Evolutionary conservation across 2,329 filamentous ascomycete species (phyloP).

Genomic region (Colletotrichum tropicicola): DNA sequence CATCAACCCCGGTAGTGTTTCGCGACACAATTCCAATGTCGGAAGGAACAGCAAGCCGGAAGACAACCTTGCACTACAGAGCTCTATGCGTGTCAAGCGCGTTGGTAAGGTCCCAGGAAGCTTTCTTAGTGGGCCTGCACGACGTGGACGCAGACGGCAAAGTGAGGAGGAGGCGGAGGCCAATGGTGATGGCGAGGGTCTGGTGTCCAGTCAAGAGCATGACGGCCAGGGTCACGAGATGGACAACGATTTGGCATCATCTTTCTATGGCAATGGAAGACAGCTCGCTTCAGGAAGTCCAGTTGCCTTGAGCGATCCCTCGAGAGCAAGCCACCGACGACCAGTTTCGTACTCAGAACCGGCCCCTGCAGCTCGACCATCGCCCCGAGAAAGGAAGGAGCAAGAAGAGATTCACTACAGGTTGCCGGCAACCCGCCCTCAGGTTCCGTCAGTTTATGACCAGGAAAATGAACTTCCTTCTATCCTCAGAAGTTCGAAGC

Average conservation of each 20-base stretch:
- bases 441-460: slow-evolving; percentile 72
- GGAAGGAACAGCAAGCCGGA: slow-evolving; percentile 59
- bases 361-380: slow-evolving; percentile 41
- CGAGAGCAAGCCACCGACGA: slow-evolving; percentile 51
- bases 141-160: slow-evolving; percentile 74
- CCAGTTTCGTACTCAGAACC: slow-evolving; percentile 48
- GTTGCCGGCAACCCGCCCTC: slow-evolving; percentile 62
- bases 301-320: slow-evolving; percentile 56
- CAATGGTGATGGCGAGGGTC: slow-evolving; percentile 51
- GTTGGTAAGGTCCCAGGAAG: slow-evolving; percentile 79
- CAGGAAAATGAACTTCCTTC: slow-evolving; percentile 86
- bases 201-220: slow-evolving; percentile 50
- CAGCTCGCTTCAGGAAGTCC: slow-evolving; percentile 69
- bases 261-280: slow-evolving; percentile 54
- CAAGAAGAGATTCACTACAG: slow-evolving; percentile 59
- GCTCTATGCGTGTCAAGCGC: slow-evolving; percentile 81
- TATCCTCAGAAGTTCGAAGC: slow-evolving; percentile 71
- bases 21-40: slow-evolving; percentile 60
- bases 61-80: slow-evolving; percentile 73
- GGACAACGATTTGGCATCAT: slow-evolving; percentile 50
- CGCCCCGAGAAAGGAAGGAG: slow-evolving; percentile 45
- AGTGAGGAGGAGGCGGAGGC: slow-evolving; percentile 72
- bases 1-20: slow-evolving; percentile 60
- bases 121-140: slow-evolving; percentile 82
- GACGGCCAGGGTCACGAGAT: slow-evolving; percentile 49